These are phyloP conservation scores for Eimeria necatrix DNA, from an alignment of 169 alveolate species.

Conservation along the genomic window DNA sequence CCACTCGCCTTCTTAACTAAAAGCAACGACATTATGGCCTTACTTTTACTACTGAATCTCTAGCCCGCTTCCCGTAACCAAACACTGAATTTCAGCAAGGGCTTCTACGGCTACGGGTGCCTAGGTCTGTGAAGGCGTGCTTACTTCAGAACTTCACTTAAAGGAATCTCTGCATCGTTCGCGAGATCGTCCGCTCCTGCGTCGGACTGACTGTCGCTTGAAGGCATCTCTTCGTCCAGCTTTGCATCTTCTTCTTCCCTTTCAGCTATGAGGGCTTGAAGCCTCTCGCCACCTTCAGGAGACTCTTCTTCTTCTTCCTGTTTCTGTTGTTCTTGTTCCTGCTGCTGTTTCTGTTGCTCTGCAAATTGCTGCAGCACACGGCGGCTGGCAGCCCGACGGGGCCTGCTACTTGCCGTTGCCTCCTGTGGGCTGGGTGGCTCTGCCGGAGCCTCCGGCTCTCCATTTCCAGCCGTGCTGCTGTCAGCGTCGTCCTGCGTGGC, in stretches of 20 bases:
- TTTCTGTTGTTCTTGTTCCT: neutral
- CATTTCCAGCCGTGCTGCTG: neutral
- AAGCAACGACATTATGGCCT: too few species aligned
- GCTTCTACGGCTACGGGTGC: too few species aligned
- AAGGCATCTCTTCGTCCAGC: constrained; percentile 79
- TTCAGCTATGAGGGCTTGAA: constrained; percentile 75
- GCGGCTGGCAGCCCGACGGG: constrained; percentile 68
- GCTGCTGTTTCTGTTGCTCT: constrained; percentile 4
- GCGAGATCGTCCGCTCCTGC: constrained; percentile 79
- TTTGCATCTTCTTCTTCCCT: constrained; percentile 80
- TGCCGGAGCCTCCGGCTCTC: neutral
- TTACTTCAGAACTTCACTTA: constrained; percentile 47
- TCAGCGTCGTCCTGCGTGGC: constrained; percentile 4
- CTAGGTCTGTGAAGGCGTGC: neutral
- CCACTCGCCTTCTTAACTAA: too few species aligned
- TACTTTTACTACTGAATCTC: too few species aligned
- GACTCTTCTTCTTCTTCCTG: constrained; percentile 65
- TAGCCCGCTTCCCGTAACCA: too few species aligned
- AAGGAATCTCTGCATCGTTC: constrained; percentile 80
- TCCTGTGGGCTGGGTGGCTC: neutral
- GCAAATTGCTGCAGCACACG: constrained; percentile 56
- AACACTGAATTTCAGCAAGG: too few species aligned
- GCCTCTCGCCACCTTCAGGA: constrained; percentile 76
- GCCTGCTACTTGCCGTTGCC: neutral
- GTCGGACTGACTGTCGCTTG: constrained; percentile 79